Base-by-base conservation (phyloP, 805 yeast genomes). In the Wickerhamiella musiphila region DNA sequence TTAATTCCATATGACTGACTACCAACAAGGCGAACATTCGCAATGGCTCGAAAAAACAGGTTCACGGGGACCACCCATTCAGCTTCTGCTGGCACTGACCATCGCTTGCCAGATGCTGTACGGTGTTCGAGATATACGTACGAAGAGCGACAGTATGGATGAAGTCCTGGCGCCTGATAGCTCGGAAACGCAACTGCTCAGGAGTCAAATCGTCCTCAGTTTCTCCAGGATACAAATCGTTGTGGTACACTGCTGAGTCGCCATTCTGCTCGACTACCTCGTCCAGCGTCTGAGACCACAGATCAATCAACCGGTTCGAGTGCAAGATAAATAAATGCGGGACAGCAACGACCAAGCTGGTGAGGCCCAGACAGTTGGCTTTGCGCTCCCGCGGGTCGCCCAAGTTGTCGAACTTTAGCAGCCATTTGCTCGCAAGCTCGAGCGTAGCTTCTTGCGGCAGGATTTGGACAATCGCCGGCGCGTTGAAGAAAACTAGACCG, bases 321-420 rank as follows among this genome's bases (percentile, higher is more conserved):
- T 14, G 15, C 14, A 21, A 18, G 15, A 12, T n/a, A 22, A 38
- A 29, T 12, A 38, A 28, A n/a, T 28, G 29, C 2, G 46, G 44
- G 16, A 25, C 13, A 8, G 31, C 34, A 4, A 29, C 34, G 9
- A 26, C 11, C 11, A 38, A 24, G 6, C 38, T 34, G 3, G 46
- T 27, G 9, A 37, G 22, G 0, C 79, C 90, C 36, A 79, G 50
- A 3, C 73, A 55, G 41, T 67, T 70, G 32, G 75, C 56, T 51
- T 86, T 86, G 39, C 77, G 70, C 42, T 71, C 69, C 37, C 79
- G 63, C 1, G 93, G 84, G 44, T 74, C 82, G 26, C 76, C 78
- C 35, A 78, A 65, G 37, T 68, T 68, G 17, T 60, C 56, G 25
- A 60, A 53, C 58, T 39, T 40, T 10, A 40, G 41, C 10, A 53